Percentiles rank a stretch among this genome's conserved stretches.
Evolutionary conservation across 768 basidiomycete genomes (phyloP).

Genomic region (Pisolithus microcarpus): DNA sequence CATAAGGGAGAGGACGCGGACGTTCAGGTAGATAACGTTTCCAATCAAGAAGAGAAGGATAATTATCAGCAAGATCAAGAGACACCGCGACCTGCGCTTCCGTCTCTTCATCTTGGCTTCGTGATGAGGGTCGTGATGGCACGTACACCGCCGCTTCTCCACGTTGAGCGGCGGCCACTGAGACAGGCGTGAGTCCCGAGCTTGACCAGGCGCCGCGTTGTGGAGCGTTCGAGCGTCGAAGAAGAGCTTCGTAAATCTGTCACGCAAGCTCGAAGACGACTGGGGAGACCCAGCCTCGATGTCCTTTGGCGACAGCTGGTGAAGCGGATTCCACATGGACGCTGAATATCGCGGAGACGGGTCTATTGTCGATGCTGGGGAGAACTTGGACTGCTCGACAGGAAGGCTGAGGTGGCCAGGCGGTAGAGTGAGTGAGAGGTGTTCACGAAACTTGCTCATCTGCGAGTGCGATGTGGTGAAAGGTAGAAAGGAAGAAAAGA

Average conservation of each 20-base stretch:
- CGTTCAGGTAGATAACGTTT: conserved; percentile 33
- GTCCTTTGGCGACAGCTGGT: conserved; percentile 15
- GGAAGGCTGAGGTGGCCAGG: conserved; percentile 9
- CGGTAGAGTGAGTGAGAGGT: conserved; percentile 18
- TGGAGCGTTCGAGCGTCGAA: conserved; percentile 29
- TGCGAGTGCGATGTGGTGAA: background rate
- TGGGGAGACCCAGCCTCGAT: conserved; percentile 17
- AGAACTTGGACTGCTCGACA: conserved; percentile 35
- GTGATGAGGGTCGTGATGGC: conserved; percentile 17
- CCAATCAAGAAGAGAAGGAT: conserved; percentile 38
- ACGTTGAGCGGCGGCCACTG: conserved; percentile 36
- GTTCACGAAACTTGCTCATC: conserved; percentile 27
- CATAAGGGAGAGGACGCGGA: conserved; percentile 25
- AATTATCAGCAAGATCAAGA: conserved; percentile 30
- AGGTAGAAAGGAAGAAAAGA: conserved; percentile 5
- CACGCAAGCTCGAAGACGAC: conserved; percentile 19
- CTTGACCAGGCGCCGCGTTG: conserved; percentile 15
- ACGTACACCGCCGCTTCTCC: conserved; percentile 27
- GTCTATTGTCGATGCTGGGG: conserved; percentile 34
- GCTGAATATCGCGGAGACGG: conserved; percentile 23
- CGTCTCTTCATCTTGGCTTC: conserved; percentile 17
- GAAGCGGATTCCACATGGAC: conserved; percentile 14
- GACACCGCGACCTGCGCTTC: conserved; percentile 25
- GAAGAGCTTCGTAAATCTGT: conserved; percentile 31
- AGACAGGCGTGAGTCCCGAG: conserved; percentile 15